Conservation (phyloP, 2,329 filamentous ascomycete species). For the Colletotrichum viniferum region DNA sequence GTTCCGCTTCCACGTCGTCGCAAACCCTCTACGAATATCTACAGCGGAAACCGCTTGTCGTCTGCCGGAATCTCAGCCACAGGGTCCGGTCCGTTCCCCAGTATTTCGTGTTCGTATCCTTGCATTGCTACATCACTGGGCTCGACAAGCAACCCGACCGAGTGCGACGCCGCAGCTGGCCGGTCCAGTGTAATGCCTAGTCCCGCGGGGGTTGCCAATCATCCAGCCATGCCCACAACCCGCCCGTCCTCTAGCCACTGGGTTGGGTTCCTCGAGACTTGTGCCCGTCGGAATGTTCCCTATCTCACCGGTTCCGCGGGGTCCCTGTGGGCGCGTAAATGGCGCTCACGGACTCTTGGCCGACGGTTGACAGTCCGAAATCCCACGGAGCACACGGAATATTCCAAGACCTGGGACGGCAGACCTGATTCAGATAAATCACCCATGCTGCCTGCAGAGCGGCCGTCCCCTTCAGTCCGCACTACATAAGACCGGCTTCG, state of each 20-base stretch:
- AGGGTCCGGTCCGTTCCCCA: neutral
- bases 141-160: neutral
- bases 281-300: neutral
- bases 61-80: neutral
- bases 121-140: neutral
- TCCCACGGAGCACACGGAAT: neutral
- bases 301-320: conserved; percentile 1
- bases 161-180: neutral
- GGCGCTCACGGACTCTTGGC: neutral
- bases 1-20: neutral
- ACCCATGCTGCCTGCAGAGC: neutral
- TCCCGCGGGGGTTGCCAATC: neutral
- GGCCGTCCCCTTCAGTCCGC: neutral
- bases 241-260: neutral
- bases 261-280: neutral
- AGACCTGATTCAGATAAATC: neutral
- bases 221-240: neutral
- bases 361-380: neutral
- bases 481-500: neutral
- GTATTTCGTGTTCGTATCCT: conserved; percentile 19
- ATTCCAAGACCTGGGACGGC: neutral
- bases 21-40: neutral
- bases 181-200: neutral
- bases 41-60: neutral
- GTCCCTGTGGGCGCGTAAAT: neutral